Evolutionary conservation across 352 stramenopile species (phyloP).

Genomic region (Pythium graminicola): DNA sequence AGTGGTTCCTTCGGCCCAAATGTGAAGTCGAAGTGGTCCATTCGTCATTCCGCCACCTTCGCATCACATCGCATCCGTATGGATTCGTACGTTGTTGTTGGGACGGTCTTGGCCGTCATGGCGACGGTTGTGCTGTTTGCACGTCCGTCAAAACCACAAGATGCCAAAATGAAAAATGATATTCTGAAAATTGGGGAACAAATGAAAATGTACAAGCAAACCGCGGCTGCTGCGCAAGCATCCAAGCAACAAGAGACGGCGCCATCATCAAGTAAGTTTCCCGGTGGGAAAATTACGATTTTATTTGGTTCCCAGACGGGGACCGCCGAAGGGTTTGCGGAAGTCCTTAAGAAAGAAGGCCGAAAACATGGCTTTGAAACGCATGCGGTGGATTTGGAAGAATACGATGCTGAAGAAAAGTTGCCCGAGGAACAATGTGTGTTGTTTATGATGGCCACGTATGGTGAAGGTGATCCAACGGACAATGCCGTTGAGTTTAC

Average conservation of each 20-base stretch:
- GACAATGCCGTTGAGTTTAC: conserved; percentile 96
- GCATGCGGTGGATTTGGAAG: conserved; percentile 92
- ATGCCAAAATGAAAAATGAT: conserved; percentile 51
- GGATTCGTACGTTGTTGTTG: conserved; percentile 64
- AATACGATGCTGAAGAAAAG: conserved; percentile 79
- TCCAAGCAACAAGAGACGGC: too few species aligned
- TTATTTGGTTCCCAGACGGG: conserved; percentile 98
- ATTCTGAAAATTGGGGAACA: conserved; percentile 66
- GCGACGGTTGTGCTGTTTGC: conserved; percentile 58
- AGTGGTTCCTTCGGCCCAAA: too few species aligned
- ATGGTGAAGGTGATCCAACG: conserved; percentile 97
- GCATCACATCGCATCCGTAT: too few species aligned
- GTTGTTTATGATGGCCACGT: conserved; percentile 96
- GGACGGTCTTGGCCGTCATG: conserved; percentile 59
- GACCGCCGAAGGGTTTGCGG: conserved; percentile 95
- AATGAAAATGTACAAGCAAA: conserved; percentile 80
- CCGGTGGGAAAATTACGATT: conserved; percentile 78
- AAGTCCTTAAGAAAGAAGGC: conserved; percentile 89
- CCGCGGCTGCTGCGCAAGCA: conserved; percentile 24
- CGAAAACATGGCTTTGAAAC: conserved; percentile 82
- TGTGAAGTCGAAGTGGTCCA: not conserved
- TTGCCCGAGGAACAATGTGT: conserved; percentile 52
- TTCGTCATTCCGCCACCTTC: too few species aligned
- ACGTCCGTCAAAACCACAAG: conserved; percentile 44
- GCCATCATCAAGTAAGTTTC: conserved; percentile 24